Conservation (phyloP, 768 basidiomycete species). For the Termitomyces sp. region DNA sequence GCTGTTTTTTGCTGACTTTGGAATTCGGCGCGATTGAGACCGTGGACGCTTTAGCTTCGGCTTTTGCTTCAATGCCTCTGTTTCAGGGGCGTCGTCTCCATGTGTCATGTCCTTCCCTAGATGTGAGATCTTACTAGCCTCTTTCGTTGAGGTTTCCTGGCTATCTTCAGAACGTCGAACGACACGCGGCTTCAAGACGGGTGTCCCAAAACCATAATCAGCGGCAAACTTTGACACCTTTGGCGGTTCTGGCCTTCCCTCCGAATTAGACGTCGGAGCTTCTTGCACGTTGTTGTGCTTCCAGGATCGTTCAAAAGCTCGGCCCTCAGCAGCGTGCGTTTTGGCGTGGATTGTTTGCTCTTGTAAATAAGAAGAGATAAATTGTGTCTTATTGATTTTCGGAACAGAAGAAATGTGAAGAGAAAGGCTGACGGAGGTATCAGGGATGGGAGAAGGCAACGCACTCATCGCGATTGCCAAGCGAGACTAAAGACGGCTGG, state of each 20-base stretch:
- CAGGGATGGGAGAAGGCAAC: neutral
- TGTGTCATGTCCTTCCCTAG: neutral
- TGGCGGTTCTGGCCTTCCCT: neutral
- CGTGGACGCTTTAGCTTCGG: neutral
- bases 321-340: slow-evolving; percentile 37
- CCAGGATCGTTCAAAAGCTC: slow-evolving; percentile 25
- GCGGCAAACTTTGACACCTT: neutral
- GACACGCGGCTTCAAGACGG: slow-evolving; percentile 46
- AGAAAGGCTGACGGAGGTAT: slow-evolving; percentile 3
- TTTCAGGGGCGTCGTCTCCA: neutral
- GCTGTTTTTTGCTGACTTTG: neutral
- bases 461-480: neutral
- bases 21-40: neutral
- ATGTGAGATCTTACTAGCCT: slow-evolving; percentile 3
- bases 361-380: slow-evolving; percentile 42
- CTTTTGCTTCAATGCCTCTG: neutral
- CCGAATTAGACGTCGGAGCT: neutral
- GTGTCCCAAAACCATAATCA: slow-evolving; percentile 44
- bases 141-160: neutral
- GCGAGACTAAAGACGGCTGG: neutral
- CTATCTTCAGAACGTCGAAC: slow-evolving; percentile 1
- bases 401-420: slow-evolving; percentile 23
- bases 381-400: slow-evolving; percentile 33
- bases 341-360: slow-evolving; percentile 41
- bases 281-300: slow-evolving; percentile 3